Conservation (phyloP, 352 stramenopile species). For the Globisporangium emineosum region DNA sequence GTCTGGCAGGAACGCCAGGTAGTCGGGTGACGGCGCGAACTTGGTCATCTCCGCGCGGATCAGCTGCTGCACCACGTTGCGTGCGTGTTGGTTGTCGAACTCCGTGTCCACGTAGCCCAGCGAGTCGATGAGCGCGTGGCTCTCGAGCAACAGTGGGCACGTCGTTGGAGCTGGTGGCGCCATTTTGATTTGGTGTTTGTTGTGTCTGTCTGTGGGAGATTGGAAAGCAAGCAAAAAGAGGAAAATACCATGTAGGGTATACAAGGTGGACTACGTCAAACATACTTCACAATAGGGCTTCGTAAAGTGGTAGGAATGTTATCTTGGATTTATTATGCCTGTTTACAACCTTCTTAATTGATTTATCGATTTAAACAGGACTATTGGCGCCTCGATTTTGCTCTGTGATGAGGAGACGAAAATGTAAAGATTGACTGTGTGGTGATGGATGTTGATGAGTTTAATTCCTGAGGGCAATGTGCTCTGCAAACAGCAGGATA, state of each 20-base stretch:
- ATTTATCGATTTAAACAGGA: neutral
- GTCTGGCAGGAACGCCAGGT: conserved; percentile 61
- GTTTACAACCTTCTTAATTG: neutral
- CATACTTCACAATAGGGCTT: neutral
- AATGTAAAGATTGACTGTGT: conserved; percentile 3
- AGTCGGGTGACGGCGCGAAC: conserved; percentile 48
- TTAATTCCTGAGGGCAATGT: conserved; percentile 41
- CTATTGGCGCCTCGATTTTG: neutral
- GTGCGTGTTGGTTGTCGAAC: conserved; percentile 40
- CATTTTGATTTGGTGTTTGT: conserved; percentile 19
- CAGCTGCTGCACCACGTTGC: conserved; percentile 58
- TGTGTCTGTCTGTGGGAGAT: neutral
- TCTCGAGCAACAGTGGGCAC: conserved; percentile 60
- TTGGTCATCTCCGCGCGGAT: conserved; percentile 74
- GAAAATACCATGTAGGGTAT: neutral
- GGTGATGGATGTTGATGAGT: conserved; percentile 34
- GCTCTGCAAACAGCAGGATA: conserved; percentile 35
- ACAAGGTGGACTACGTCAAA: neutral
- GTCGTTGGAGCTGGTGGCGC: conserved; percentile 23
- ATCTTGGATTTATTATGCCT: neutral
- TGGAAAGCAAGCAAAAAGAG: neutral
- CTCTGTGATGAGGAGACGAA: neutral
- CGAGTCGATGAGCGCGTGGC: conserved; percentile 63
- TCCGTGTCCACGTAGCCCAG: conserved; percentile 76
- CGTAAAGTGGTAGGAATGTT: neutral